Evolutionary conservation across 805 yeast genomes (phyloP), one percentile per base, ranked within the genome.

Genomic region (Blastobotrys attinorum): DNA sequence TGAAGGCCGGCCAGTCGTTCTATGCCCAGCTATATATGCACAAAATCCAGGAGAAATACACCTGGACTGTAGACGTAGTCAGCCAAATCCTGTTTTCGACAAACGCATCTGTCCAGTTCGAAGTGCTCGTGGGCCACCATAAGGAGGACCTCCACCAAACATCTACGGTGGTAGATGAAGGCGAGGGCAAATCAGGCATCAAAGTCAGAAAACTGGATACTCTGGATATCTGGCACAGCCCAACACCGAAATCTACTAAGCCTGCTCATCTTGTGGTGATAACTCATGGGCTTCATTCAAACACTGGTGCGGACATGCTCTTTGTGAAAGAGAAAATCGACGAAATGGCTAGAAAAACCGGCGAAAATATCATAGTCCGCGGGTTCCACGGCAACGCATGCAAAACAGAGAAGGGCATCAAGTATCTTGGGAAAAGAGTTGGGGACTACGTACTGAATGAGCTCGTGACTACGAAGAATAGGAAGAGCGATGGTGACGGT

Each of bases 271-370:
- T 92, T 44, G 92, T 90, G 2, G 70, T 92, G 3, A 53, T 89
- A 10, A 87, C 96, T 0, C 98, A 92, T 61, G 98, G 98, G 0
- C 72, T 92, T 21, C 95, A 87, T 56, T 85, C 97, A 1, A 92
- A 89, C 56, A 75, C 81, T 3, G 81, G 92, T 1, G 87, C 95
- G 8, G 98, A 92, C 61, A 77, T 92, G 94, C 70, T 85, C 16
- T 89, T 81, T 55, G 56, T 90, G 45, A 88, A 88, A 52, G 97
- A 92, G 55, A 73, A 72, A 53, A 76, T 92, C 13, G 92, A 85
- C 50, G 59, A 65, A 22, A 66, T 67, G 3, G 71, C 73, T 0
- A 45, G 40, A 2, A 50, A 50, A 15, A 60, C 72, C 0, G 70
- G 74, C 2, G 83, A 78, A 39, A 86, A 86, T 56, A 64, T 89